Evolutionary conservation across 176 grass and related monocot genomes (phyloP).

Genomic region (Saccharum spontaneum): DNA sequence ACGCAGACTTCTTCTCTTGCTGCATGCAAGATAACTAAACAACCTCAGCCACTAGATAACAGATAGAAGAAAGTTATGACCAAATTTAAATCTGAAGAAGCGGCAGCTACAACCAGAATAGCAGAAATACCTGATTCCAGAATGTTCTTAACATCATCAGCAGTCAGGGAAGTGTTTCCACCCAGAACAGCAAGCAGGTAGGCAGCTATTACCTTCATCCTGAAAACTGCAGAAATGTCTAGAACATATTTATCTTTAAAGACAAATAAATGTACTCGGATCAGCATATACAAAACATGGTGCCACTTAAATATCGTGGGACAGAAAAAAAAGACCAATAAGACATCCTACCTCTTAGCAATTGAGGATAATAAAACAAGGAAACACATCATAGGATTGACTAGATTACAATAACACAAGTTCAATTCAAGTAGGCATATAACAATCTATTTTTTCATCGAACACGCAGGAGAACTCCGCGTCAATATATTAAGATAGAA

Average conservation of each 20-base stretch:
- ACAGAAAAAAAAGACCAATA: neutral
- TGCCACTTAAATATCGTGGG: neutral
- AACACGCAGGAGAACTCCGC: too few species aligned
- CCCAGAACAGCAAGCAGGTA: constrained; percentile 62
- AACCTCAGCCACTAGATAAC: neutral
- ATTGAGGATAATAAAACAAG: neutral
- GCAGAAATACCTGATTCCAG: constrained; percentile 67
- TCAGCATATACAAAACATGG: neutral
- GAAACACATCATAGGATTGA: neutral
- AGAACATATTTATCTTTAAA: neutral
- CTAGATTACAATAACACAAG: neutral
- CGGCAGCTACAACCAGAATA: neutral
- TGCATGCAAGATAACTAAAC: neutral
- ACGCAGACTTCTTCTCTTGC: neutral
- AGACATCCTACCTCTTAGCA: neutral
- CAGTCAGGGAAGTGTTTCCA: constrained; percentile 57
- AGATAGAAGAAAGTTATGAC: neutral
- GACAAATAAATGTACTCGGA: neutral
- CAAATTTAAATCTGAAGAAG: neutral
- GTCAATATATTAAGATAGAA: too few species aligned
- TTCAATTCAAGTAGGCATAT: neutral
- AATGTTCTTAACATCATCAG: constrained; percentile 65
- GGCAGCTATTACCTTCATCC: constrained; percentile 73
- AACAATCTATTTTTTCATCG: neutral
- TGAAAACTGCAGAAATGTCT: constrained; percentile 14